These are phyloP conservation scores for Candida hispaniensis DNA, from an alignment of 805 yeast genomes.

Conservation along the genomic window DNA sequence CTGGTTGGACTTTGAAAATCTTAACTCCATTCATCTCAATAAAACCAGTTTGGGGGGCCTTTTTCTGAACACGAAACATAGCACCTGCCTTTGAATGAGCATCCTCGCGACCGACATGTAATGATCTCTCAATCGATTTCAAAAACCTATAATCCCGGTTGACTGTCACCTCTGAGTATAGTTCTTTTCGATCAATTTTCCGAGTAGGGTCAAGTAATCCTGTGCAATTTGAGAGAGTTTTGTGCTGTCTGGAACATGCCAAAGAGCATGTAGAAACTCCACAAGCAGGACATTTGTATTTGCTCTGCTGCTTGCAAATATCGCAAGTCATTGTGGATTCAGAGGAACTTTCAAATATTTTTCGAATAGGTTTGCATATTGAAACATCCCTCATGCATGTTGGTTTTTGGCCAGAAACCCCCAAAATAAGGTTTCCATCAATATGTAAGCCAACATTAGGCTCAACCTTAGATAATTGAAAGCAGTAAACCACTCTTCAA, in stretches of 20 bases:
- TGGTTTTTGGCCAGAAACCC: too few relatives aligned
- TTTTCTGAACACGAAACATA: constrained; percentile 1
- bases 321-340: constrained; percentile 31
- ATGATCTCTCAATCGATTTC: constrained; percentile 44
- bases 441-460: too few relatives aligned
- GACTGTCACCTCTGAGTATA: constrained; percentile 37
- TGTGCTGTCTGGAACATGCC: constrained; percentile 62
- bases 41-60: constrained; percentile 1
- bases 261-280: constrained; percentile 54
- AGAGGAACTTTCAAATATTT: too few relatives aligned
- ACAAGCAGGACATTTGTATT: constrained; percentile 80
- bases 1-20: constrained; percentile 52
- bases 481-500: too few relatives aligned
- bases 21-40: constrained; percentile 52
- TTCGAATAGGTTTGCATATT: too few relatives aligned
- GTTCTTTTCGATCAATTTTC: constrained; percentile 41
- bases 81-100: constrained; percentile 29
- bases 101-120: constrained; percentile 43
- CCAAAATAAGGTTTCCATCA: too few relatives aligned
- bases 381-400: too few relatives aligned
- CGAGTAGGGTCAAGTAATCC: constrained; percentile 55
- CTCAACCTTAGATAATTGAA: too few relatives aligned
- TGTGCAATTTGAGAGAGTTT: constrained; percentile 47
- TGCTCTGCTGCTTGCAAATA: constrained; percentile 38
- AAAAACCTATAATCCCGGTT: constrained; percentile 81